Conservation (phyloP, 352 stramenopile genomes). For the Phytophthora pinifolia region DNA sequence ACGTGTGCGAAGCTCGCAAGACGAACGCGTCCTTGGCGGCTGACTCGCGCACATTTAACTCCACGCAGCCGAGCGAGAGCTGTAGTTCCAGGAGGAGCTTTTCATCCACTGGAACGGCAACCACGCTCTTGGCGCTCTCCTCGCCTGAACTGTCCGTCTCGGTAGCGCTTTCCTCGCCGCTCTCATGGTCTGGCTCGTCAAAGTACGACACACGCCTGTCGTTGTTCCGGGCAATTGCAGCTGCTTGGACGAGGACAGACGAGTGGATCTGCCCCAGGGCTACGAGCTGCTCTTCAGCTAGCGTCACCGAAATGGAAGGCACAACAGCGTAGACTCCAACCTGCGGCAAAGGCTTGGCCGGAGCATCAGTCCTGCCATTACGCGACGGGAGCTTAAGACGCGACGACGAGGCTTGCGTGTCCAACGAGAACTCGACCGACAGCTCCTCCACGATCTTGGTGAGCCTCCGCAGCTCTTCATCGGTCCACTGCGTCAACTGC, state of each 20-base stretch:
- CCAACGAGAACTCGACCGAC: slow-evolving; percentile 53
- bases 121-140: background rate
- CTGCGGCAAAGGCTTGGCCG: slow-evolving; percentile 24
- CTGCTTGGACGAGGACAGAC: slow-evolving; percentile 39
- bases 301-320: slow-evolving; percentile 39
- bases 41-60: slow-evolving; percentile 56
- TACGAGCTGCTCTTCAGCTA: slow-evolving; percentile 60
- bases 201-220: slow-evolving; percentile 23
- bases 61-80: slow-evolving; percentile 50
- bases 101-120: slow-evolving; percentile 18
- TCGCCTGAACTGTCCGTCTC: slow-evolving; percentile 17
- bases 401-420: slow-evolving; percentile 38
- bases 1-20: slow-evolving; percentile 45
- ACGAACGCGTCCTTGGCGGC: slow-evolving; percentile 51
- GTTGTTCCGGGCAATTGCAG: slow-evolving; percentile 12
- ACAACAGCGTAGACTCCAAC: slow-evolving; percentile 40
- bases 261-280: slow-evolving; percentile 56
- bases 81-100: slow-evolving; percentile 56
- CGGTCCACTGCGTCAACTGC: slow-evolving; percentile 37
- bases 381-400: slow-evolving; percentile 26
- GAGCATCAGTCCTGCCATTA: background rate
- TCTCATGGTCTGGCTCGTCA: slow-evolving; percentile 21
- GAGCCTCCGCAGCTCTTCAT: slow-evolving; percentile 40
- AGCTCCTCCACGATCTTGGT: slow-evolving; percentile 62
- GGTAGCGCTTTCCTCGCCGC: slow-evolving; percentile 16